Evolutionary conservation across 2,329 filamentous ascomycete genomes (phyloP).

Genomic region (Tothia fuscella): DNA sequence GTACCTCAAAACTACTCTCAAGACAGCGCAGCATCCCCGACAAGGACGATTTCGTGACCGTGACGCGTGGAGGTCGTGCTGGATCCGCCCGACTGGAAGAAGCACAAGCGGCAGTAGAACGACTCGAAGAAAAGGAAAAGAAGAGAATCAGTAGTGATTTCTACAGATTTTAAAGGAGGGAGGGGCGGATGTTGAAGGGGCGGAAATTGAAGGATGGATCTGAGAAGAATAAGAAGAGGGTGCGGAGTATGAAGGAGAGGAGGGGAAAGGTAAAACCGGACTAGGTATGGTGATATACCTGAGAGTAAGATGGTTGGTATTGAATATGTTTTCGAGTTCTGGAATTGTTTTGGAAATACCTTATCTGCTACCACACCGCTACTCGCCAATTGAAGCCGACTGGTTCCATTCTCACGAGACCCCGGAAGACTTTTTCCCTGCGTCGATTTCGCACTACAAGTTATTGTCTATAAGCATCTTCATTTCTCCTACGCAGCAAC

Average conservation of each 20-base stretch:
- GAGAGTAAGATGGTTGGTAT: too few relatives aligned
- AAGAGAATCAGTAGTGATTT: conserved; percentile 57
- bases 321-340: too few relatives aligned
- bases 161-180: conserved; percentile 72
- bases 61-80: conserved; percentile 61
- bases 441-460: too few relatives aligned
- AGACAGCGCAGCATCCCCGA: conserved; percentile 67
- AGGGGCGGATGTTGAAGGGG: conserved; percentile 67
- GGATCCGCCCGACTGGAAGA: conserved; percentile 66
- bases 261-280: conserved; percentile 47
- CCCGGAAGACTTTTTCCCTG: too few relatives aligned
- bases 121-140: conserved; percentile 46
- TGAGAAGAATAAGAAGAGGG: conserved; percentile 61
- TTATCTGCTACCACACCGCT: too few relatives aligned
- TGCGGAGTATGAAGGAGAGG: conserved; percentile 57
- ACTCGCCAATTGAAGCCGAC: too few relatives aligned
- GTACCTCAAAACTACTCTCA: conserved; percentile 47
- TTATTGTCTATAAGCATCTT: too few relatives aligned
- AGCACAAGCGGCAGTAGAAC: conserved; percentile 47
- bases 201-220: conserved; percentile 57
- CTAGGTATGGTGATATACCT: too few relatives aligned
- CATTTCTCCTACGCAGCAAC: too few relatives aligned
- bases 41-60: conserved; percentile 90
- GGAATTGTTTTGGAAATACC: too few relatives aligned
- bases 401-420: too few relatives aligned